These are phyloP conservation scores for Amanita rubescens DNA, from an alignment of 768 basidiomycete species.

Conservation along the genomic window DNA sequence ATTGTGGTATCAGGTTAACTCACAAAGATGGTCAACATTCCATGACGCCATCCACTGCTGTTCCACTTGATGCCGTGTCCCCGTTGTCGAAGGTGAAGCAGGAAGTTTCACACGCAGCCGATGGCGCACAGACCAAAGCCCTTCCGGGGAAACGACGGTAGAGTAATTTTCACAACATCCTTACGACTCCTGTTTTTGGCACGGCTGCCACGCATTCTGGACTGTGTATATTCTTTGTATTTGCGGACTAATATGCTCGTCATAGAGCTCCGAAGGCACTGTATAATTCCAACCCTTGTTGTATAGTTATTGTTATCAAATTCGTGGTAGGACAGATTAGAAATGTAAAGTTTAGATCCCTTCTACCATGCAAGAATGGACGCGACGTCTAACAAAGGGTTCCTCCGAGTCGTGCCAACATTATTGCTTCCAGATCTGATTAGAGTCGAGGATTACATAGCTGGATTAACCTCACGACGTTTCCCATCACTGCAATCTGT, in stretches of 20 bases:
- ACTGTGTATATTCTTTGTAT: background rate
- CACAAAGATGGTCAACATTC: slow-evolving; percentile 16
- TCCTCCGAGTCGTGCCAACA: too few species aligned
- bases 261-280: too few species aligned
- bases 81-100: slow-evolving; percentile 35
- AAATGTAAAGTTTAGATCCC: too few species aligned
- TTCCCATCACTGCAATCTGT: too few species aligned
- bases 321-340: too few species aligned
- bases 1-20: slow-evolving; percentile 58
- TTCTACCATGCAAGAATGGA: too few species aligned
- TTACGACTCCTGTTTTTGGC: background rate
- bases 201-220: background rate
- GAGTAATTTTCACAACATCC: background rate
- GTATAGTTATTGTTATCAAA: too few species aligned
- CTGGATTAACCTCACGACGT: too few species aligned
- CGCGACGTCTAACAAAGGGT: too few species aligned
- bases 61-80: slow-evolving; percentile 22
- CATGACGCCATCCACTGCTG: slow-evolving; percentile 9
- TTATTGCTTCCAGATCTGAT: too few species aligned
- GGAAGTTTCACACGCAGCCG: slow-evolving; percentile 25
- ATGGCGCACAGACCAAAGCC: slow-evolving; percentile 18
- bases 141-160: background rate
- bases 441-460: too few species aligned
- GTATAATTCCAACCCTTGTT: too few species aligned
- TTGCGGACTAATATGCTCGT: background rate